Conservation (phyloP, 176 grass and related monocot species). For the Rhynchospora breviuscula region DNA sequence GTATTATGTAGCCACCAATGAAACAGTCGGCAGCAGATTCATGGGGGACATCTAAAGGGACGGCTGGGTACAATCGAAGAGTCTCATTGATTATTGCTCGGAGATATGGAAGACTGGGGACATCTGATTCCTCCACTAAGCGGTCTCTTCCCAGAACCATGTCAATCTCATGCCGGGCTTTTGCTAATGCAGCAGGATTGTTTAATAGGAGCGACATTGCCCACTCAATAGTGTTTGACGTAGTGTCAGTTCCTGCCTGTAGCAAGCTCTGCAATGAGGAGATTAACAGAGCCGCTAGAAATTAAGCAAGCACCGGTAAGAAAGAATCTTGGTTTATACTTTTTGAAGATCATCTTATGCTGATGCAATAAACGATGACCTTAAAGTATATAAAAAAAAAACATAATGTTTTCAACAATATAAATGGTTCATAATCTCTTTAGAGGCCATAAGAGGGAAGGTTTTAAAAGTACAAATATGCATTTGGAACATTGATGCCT, state of each 20-base stretch:
- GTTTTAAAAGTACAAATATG: too few relatives aligned
- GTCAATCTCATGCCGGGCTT: constrained; percentile 28
- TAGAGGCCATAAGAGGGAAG: too few relatives aligned
- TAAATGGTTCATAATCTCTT: too few relatives aligned
- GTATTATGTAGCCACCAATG: constrained; percentile 34
- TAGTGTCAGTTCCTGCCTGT: constrained; percentile 21
- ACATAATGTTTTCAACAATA: neutral
- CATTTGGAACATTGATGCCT: neutral
- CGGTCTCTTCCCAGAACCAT: constrained; percentile 23
- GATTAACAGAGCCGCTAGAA: too few relatives aligned
- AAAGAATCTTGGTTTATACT: neutral
- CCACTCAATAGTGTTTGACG: constrained; percentile 45
- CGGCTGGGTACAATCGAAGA: constrained; percentile 38
- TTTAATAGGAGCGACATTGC: constrained; percentile 47
- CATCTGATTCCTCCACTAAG: constrained; percentile 42
- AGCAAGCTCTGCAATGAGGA: constrained; percentile 4
- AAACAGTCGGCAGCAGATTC: constrained; percentile 46
- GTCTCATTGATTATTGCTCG: constrained; percentile 51
- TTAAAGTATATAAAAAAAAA: neutral
- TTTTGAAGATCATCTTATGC: neutral
- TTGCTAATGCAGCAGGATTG: constrained; percentile 23
- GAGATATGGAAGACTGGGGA: constrained; percentile 41
- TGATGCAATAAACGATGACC: too few relatives aligned
- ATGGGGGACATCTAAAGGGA: constrained; percentile 43
- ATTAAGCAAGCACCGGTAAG: too few relatives aligned